Evolutionary conservation across 345 rosid species (phyloP).

Genomic region (Hibiscus trionum): DNA sequence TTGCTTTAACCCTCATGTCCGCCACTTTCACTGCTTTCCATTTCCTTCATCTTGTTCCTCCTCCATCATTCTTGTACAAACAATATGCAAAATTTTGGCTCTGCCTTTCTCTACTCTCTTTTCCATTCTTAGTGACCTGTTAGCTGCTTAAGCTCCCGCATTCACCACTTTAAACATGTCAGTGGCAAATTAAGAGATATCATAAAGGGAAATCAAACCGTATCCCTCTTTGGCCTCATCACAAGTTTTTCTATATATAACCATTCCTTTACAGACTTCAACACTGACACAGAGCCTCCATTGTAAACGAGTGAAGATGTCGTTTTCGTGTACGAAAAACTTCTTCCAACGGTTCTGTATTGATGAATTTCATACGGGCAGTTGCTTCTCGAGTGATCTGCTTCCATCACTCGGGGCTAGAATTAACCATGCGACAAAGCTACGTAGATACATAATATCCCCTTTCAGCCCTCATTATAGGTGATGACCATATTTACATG

Average conservation of each 20-base stretch:
- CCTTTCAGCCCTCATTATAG: constrained; percentile 71
- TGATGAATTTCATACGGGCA: constrained; percentile 48
- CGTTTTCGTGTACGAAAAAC: constrained; percentile 19
- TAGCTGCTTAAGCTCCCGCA: constrained; percentile 29
- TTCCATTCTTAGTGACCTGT: constrained; percentile 30
- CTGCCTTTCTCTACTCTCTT: constrained; percentile 17
- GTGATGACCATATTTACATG: constrained; percentile 23
- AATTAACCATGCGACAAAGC: constrained; percentile 77
- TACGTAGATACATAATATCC: constrained; percentile 63
- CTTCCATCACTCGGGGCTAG: constrained; percentile 91
- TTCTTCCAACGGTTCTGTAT: constrained; percentile 77
- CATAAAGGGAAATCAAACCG: neutral
- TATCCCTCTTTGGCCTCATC: constrained; percentile 25
- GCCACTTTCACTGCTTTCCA: constrained; percentile 36
- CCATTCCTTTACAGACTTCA: constrained; percentile 24
- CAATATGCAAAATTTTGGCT: constrained; percentile 19
- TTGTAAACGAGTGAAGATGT: constrained; percentile 29
- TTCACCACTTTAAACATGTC: neutral
- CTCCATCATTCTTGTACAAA: constrained; percentile 31
- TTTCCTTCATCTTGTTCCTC: neutral
- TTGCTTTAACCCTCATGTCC: constrained; percentile 39
- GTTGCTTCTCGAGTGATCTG: constrained; percentile 72
- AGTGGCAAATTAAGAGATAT: neutral
- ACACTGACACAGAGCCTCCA: neutral
- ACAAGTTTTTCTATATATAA: constrained; percentile 40